phyloP scores from a whole-genome alignment of 345 rosid species.

The Hibiscus trionum region DNA sequence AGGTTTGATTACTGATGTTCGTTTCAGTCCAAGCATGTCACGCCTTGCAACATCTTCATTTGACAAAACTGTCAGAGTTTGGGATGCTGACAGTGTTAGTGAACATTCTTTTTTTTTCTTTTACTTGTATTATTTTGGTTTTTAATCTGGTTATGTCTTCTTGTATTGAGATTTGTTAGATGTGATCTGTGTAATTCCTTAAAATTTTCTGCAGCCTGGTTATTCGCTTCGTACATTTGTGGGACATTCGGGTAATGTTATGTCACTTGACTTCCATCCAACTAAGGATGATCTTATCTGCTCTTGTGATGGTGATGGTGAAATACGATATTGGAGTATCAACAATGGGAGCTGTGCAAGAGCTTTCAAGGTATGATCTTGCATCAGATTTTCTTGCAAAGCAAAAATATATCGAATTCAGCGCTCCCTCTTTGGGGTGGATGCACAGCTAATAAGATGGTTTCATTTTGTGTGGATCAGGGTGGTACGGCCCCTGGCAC shows the following conservation, averaged over 20 bases:
- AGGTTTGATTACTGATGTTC: constrained; percentile 74
- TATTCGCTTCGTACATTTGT: constrained; percentile 71
- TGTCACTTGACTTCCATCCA: constrained; percentile 92
- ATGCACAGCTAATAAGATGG: neutral
- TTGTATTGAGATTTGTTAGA: neutral
- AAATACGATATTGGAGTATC: constrained; percentile 91
- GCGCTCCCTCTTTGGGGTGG: neutral
- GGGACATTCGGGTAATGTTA: constrained; percentile 70
- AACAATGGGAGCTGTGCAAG: constrained; percentile 67
- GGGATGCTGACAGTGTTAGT: constrained; percentile 96
- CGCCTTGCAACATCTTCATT: constrained; percentile 95
- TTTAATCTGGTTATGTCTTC: neutral
- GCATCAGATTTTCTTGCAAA: neutral
- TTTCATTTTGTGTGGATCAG: constrained; percentile 29
- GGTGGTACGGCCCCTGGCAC: constrained; percentile 75
- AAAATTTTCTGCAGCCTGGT: constrained; percentile 57
- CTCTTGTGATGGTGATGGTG: constrained; percentile 87
- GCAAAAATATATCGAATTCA: neutral
- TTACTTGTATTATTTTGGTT: constrained; percentile 5
- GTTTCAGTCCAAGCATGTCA: constrained; percentile 89
- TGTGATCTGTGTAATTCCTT: neutral
- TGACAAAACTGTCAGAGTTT: constrained; percentile 94
- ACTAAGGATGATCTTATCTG: constrained; percentile 82
- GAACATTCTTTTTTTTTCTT: neutral
- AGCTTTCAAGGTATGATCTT: constrained; percentile 65